These are phyloP conservation scores for Tilletia caries DNA, from an alignment of 1,284 basidiomycete genomes.

Conservation along the genomic window DNA sequence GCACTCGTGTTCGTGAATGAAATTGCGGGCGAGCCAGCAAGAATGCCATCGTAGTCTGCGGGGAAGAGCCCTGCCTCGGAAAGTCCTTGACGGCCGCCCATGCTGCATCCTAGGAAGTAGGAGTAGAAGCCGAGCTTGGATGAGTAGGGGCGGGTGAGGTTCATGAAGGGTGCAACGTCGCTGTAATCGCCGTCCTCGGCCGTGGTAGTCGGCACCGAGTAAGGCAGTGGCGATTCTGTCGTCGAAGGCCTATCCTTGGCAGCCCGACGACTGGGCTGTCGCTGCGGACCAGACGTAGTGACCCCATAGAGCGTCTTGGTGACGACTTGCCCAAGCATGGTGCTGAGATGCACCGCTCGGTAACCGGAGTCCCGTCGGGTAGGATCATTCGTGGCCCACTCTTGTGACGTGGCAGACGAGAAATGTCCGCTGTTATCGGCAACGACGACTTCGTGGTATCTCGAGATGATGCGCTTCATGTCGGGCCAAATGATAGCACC, in stretches of 20 bases:
- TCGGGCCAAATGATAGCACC: slow-evolving; percentile 28
- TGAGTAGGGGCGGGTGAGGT: not conserved
- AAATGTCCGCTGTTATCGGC: slow-evolving; percentile 35
- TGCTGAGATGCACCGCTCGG: slow-evolving; percentile 27
- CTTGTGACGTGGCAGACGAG: slow-evolving; percentile 8
- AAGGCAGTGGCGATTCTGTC: too few relatives aligned
- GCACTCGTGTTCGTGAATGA: slow-evolving; percentile 33
- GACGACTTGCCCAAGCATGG: slow-evolving; percentile 23
- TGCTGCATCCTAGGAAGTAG: slow-evolving; percentile 37
- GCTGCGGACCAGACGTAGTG: too few relatives aligned
- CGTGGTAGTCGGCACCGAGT: not conserved
- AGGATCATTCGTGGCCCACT: slow-evolving; percentile 19
- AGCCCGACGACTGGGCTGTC: too few relatives aligned
- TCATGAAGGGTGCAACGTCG: slow-evolving; percentile 6
- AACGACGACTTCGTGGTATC: slow-evolving; percentile 28
- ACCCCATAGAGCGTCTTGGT: slow-evolving; percentile 30
- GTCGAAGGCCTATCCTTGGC: too few relatives aligned
- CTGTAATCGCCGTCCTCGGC: slow-evolving; percentile 6
- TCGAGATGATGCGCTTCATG: slow-evolving; percentile 33
- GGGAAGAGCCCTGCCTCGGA: slow-evolving; percentile 30
- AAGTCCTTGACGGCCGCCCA: slow-evolving; percentile 31
- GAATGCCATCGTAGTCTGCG: slow-evolving; percentile 30
- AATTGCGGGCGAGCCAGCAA: slow-evolving; percentile 31
- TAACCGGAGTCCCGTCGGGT: slow-evolving; percentile 25
- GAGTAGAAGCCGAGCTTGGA: slow-evolving; percentile 20